Evolutionary conservation across 2,329 filamentous ascomycete genomes (phyloP).

Genomic region (Penicillium rolfsii): DNA sequence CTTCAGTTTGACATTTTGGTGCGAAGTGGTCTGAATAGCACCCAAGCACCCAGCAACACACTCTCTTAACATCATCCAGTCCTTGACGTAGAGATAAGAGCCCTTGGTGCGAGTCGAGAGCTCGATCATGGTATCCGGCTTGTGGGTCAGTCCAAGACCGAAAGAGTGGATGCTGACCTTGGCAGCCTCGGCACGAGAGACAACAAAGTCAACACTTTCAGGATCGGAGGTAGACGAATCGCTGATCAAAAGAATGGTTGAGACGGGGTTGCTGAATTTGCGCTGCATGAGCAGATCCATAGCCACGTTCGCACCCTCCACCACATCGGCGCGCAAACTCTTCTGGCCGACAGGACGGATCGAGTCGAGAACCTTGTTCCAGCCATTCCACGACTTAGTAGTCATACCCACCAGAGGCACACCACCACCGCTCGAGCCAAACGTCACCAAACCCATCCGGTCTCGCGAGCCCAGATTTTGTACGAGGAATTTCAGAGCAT

Average conservation of each 20-base stretch:
- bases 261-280: slow-evolving; percentile 92
- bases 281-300: slow-evolving; percentile 99
- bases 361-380: slow-evolving; percentile 80
- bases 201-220: slow-evolving; percentile 96
- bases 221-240: slow-evolving; percentile 93
- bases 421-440: slow-evolving; percentile 89
- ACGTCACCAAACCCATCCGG: slow-evolving; percentile 95
- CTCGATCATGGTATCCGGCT: slow-evolving; percentile 98
- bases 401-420: slow-evolving; percentile 98
- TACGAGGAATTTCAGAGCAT: slow-evolving; percentile 90
- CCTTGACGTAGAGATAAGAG: slow-evolving; percentile 97
- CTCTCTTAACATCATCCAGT: slow-evolving; percentile 99
- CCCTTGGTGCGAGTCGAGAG: slow-evolving; percentile 93
- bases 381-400: slow-evolving; percentile 89
- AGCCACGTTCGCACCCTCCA: slow-evolving; percentile 95
- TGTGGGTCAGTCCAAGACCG: slow-evolving; percentile 93
- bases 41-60: slow-evolving; percentile 93
- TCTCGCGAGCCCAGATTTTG: slow-evolving; percentile 87
- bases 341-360: slow-evolving; percentile 96
- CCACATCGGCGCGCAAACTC: slow-evolving; percentile 92
- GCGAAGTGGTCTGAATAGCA: slow-evolving; percentile 89
- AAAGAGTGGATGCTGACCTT: slow-evolving; percentile 98
- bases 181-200: slow-evolving; percentile 92
- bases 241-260: slow-evolving; percentile 94
- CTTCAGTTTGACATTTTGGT: slow-evolving; percentile 97